Base-by-base conservation (phyloP, 495 filamentous ascomycete genomes). In the Penicillium cosmopolitanum region DNA sequence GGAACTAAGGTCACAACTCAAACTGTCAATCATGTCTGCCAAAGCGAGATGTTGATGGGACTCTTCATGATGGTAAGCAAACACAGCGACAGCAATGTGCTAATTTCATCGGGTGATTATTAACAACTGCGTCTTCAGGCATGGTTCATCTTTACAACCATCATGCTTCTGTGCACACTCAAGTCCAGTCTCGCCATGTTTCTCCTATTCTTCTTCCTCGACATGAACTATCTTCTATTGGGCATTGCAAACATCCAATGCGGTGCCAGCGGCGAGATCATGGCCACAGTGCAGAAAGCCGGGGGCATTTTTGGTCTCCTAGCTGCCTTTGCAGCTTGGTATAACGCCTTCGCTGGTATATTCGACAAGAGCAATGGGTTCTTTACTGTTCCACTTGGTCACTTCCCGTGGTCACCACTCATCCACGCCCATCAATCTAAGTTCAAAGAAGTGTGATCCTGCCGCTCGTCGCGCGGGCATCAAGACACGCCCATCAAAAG, bases 111-210 rank as follows among this genome's bases (percentile, higher is more conserved):
- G 42, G 16, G 3, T 4, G 4, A 19, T 44, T 44, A 18, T 13
- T 57, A 21, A 57, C 19, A 6, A 6, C 16, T 7, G 21, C 10
- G 5, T 25, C 13, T 25, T 5, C 48, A 84, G 82, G 85, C 83
- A 68, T 96, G 92, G 92, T 95, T 93, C 77, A 92, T 96, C 77
- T 96, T 96, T 83, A 96, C 92, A 53, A 85, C 82, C 57, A 71
- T 96, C 36, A 78, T 95, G 47, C 80, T 95, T 35, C 62, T 96
- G 56, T 91, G 87, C 82, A 96, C 92, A 10, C 78, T 96, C 40
- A 86, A 88, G 57, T 96, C 92, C 10, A 95, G 89, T 58, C 81
- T 95, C 65, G 91, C 90, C 67, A 96, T 96, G 85, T 96, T 91
- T 82, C 61, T 83, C 44, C 82, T 96, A 16, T 96, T 96, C 83